Evolutionary conservation across 2,329 filamentous ascomycete species (phyloP).

Genomic region (Plectosphaerella plurivora): DNA sequence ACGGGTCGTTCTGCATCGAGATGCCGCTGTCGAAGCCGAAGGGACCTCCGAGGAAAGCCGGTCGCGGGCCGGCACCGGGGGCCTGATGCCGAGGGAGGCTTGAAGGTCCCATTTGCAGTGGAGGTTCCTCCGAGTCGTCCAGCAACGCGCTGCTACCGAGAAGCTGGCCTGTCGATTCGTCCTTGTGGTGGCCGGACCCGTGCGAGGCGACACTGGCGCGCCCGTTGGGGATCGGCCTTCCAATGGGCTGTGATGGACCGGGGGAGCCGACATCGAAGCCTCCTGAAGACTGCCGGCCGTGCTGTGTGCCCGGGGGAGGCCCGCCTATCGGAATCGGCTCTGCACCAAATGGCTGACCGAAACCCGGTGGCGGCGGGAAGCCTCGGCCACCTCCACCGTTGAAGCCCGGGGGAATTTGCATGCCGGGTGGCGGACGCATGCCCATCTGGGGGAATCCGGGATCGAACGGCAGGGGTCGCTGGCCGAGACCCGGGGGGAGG

Average conservation of each 20-base stretch:
- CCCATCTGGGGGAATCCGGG: conserved; percentile 39
- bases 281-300: conserved; percentile 72
- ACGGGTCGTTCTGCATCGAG: conserved; percentile 30
- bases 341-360: conserved; percentile 35
- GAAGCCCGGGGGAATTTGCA: conserved; percentile 49
- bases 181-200: conserved; percentile 44
- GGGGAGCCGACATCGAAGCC: conserved; percentile 56
- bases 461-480: conserved; percentile 49
- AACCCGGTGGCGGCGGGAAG: conserved; percentile 48
- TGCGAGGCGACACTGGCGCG: conserved; percentile 66
- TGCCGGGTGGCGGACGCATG: conserved; percentile 40
- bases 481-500: conserved; percentile 31
- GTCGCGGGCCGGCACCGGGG: conserved; percentile 43
- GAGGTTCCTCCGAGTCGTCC: conserved; percentile 62
- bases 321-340: conserved; percentile 35
- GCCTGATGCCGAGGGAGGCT: conserved; percentile 38
- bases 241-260: conserved; percentile 65
- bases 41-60: conserved; percentile 32
- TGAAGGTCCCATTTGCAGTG: conserved; percentile 22
- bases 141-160: conserved; percentile 88
- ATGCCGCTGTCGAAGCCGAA: conserved; percentile 37
- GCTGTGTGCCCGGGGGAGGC: conserved; percentile 42
- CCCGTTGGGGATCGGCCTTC: conserved; percentile 81
- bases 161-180: conserved; percentile 72
- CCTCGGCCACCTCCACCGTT: conserved; percentile 37